Base-by-base conservation (phyloP, 352 stramenopile genomes). In the Halophytophthora polymorphica region DNA sequence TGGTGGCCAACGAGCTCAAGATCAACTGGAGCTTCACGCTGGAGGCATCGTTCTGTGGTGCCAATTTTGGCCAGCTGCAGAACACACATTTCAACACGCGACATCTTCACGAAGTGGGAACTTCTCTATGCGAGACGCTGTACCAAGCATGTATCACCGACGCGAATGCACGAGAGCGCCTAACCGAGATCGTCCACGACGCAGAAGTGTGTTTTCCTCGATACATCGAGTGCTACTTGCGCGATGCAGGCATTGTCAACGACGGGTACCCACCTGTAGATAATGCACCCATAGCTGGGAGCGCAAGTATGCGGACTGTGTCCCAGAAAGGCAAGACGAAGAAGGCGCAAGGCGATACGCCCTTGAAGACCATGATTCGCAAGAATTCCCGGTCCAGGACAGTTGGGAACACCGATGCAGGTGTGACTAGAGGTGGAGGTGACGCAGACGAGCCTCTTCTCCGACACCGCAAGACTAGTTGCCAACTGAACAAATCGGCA, bases 21-120 rank as follows among this genome's bases (percentile, higher is more conserved):
- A 66, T 96, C 5, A 53, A 37, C 10, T 90, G 75, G 66, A 86
- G 76, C 47, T 96, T 93, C 38, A 96, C 88, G 11, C 65, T 96
- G 0, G 88, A 97, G 53, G 82, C 75, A 2, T 94, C 83, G 1
- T 97, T 96, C 46, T 95, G 86, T 45, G 88, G 88, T 2, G 73
- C 78, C 6, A 87, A 74, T 50, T 86, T 85, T 52, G 82, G 82
- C 0, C 61, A 78, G 21, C 66, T 89, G 4, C 58, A 75, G 41
- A 69, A 67, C 19, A 66, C 69, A 45, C 83, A 93, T 42, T 93
- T 90, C 40, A 87, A 83, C 40, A 81, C 77, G 3, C 58, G 63
- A 3, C 71, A 92, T 36, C 57, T 87, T 17, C 51, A 58, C 3
- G 61, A 84, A 61, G 68, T 75, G 7, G 79, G 79, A 43, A 44